Base-by-base conservation (phyloP, 2,329 filamentous ascomycete genomes). In the Gnomoniopsis sp. region DNA sequence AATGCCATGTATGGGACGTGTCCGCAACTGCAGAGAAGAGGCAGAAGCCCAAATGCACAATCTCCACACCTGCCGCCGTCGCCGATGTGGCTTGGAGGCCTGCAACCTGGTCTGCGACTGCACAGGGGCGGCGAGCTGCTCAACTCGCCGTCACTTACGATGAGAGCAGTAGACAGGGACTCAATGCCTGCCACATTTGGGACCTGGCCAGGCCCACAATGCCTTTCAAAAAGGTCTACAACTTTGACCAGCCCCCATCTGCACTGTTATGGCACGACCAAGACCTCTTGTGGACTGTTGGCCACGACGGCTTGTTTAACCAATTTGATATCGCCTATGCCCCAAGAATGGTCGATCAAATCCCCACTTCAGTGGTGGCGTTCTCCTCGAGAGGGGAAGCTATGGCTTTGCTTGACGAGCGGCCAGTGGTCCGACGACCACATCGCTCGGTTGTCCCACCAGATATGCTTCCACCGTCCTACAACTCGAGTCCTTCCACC, bases 311-410 rank as follows among this genome's bases (percentile, higher is more conserved):
- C 0, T 69, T 79, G 3, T 88, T 89, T 60, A 81, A 78, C 30
- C 87, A 89, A 66, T 87, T 83, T 62, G 86, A 89, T 67, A 77
- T 88, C 21, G 82, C 84, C 0, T 88, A 83, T 71, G 84, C 85
- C 0, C 83, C 82, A 3, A 84, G 84, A 64, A 79, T 84, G 17
- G 80, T 88, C 50, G 85, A 89, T 66, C 79, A 84, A 19, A 80
- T 85, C 54, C 78, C 85, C 1, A 79, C 86, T 3, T 88, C 85
- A 0, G 81, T 78, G 33, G 78, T 88, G 69, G 76, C 82, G 1
- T 87, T 88, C 60, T 87, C 84, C 0, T 74, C 85, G 0, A 73
- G 72, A 6, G 85, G 85, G 12, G 83, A 88, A 43, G 78, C 82
- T 0, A 71, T 87, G 36, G 83, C 86, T 78, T 79, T 88, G 30